Evolutionary conservation across 2,329 filamentous ascomycete genomes (phyloP).

Genomic region (Ascochyta pisi): DNA sequence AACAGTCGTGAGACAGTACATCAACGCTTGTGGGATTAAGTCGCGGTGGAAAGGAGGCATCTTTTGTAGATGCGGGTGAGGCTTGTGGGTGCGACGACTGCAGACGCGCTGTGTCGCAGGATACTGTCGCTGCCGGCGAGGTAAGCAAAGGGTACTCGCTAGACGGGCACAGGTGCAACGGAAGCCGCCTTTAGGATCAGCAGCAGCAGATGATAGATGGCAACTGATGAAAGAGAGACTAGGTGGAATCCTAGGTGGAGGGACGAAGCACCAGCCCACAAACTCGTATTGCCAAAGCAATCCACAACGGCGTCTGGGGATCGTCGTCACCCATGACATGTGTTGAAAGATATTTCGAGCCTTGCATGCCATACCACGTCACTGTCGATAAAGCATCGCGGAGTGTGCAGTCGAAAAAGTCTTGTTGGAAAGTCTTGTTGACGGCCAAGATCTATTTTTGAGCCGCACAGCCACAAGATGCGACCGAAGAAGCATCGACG

Average conservation of each 20-base stretch:
- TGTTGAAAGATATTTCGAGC: background rate
- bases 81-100: background rate
- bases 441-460: constrained; percentile 18
- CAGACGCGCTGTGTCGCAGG: constrained; percentile 8
- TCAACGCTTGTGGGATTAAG: background rate
- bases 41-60: no score
- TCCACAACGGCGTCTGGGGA: background rate
- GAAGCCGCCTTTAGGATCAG: background rate
- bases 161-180: background rate
- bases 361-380: constrained; percentile 13
- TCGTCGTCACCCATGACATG: background rate
- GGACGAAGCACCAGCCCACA: background rate
- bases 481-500: constrained; percentile 12
- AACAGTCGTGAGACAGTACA: constrained; percentile 6
- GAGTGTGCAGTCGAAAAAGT: constrained; percentile 11
- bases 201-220: background rate
- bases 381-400: constrained; percentile 9
- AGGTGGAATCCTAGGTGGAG: background rate
- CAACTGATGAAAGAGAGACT: background rate
- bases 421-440: constrained; percentile 19
- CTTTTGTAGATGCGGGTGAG: no score
- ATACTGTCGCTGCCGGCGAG: constrained; percentile 2
- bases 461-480: constrained; percentile 17
- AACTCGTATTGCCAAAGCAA: background rate
- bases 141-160: background rate